These are phyloP conservation scores for Microsporum canis DNA, from an alignment of 2,329 filamentous ascomycete genomes.

Conservation along the genomic window DNA sequence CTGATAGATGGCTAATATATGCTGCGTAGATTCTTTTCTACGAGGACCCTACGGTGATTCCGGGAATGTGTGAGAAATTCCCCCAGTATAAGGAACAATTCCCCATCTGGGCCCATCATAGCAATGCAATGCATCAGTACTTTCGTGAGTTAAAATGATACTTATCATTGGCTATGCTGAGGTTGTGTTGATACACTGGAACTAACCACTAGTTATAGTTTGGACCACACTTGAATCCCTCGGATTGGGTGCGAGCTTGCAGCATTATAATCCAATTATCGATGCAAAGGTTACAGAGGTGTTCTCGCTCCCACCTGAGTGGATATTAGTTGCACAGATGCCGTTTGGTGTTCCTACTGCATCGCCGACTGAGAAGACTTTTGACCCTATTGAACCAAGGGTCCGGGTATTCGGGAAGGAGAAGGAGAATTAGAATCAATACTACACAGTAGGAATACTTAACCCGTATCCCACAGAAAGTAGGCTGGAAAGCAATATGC, in stretches of 20 bases:
- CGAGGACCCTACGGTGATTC: slow-evolving; percentile 59
- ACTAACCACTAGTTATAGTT: slow-evolving; percentile 27
- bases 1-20: background rate
- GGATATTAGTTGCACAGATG: slow-evolving; percentile 71
- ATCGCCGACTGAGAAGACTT: slow-evolving; percentile 51
- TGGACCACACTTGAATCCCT: slow-evolving; percentile 78
- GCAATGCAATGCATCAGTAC: slow-evolving; percentile 71
- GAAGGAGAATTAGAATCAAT: background rate
- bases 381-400: slow-evolving; percentile 53
- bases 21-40: slow-evolving; percentile 61
- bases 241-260: slow-evolving; percentile 76
- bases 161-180: background rate
- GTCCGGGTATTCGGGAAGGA: slow-evolving; percentile 48
- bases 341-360: slow-evolving; percentile 57
- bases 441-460: too few relatives aligned
- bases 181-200: background rate
- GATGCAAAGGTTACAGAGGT: slow-evolving; percentile 57
- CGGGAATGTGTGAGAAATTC: slow-evolving; percentile 56
- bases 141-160: slow-evolving; percentile 31
- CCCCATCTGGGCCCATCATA: slow-evolving; percentile 63
- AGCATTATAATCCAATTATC: slow-evolving; percentile 86
- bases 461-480: too few relatives aligned
- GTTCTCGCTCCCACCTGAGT: slow-evolving; percentile 60
- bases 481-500: too few relatives aligned
- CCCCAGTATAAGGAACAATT: slow-evolving; percentile 69